phyloP scores from a whole-genome alignment of 371 early-diverging fungal genomes.

The Actinomucor elegans region DNA sequence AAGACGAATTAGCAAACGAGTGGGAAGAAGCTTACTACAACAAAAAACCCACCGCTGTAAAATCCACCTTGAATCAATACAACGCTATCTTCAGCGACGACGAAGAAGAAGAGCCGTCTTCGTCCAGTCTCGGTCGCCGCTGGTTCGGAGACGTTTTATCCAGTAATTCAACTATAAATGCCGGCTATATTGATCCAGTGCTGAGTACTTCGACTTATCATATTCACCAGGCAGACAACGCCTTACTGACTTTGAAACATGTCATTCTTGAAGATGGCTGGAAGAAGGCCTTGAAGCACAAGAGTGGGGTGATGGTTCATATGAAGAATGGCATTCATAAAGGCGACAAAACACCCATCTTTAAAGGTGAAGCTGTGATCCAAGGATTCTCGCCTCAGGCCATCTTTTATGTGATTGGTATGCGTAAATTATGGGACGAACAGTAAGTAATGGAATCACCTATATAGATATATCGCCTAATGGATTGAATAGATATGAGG shows the following conservation, averaged over 20 bases:
- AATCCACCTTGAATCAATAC: slow-evolving; percentile 6
- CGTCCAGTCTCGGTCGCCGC: no score
- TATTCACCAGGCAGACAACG: slow-evolving; percentile 47
- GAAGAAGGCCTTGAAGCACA: slow-evolving; percentile 70
- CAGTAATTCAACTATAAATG: neutral
- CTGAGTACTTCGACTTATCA: slow-evolving; percentile 40
- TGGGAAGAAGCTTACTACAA: slow-evolving; percentile 25
- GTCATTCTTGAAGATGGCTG: slow-evolving; percentile 51
- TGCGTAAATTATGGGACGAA: slow-evolving; percentile 65
- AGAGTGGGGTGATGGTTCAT: slow-evolving; percentile 70
- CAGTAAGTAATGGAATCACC: slow-evolving; percentile 23
- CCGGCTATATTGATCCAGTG: slow-evolving; percentile 34
- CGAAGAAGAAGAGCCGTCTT: slow-evolving; percentile 33
- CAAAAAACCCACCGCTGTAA: neutral
- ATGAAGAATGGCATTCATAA: slow-evolving; percentile 48
- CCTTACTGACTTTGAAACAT: slow-evolving; percentile 37
- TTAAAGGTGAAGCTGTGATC: slow-evolving; percentile 65
- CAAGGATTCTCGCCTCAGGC: slow-evolving; percentile 66
- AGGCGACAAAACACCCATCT: slow-evolving; percentile 58
- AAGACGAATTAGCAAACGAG: slow-evolving; percentile 16
- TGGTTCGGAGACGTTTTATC: no score
- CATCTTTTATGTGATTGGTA: slow-evolving; percentile 68
- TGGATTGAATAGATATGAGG: slow-evolving; percentile 40
- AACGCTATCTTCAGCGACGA: slow-evolving; percentile 48
- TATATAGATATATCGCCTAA: neutral